phyloP scores from a whole-genome alignment of 2,329 filamentous ascomycete species.

The Pseudocercospora ulei region DNA sequence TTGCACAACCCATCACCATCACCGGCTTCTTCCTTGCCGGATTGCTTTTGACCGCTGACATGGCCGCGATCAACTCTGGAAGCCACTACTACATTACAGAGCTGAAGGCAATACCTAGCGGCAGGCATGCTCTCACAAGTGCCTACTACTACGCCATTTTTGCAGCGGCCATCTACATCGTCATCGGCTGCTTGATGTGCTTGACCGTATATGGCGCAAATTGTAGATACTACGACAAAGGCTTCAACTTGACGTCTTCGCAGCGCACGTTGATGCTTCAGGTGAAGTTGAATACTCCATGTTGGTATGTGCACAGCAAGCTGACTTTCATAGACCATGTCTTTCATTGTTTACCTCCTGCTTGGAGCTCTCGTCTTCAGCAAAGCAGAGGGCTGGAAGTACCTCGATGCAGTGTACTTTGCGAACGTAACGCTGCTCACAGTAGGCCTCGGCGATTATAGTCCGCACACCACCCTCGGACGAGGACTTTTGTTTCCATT shows the following conservation, averaged over 20 bases:
- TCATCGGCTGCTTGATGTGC: constrained; percentile 47
- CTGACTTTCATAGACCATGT: constrained; percentile 38
- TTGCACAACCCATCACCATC: constrained; percentile 53
- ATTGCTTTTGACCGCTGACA: constrained; percentile 46
- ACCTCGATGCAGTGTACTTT: constrained; percentile 48
- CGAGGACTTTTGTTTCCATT: constrained; percentile 47
- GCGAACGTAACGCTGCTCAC: constrained; percentile 49
- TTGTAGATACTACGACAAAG: constrained; percentile 46
- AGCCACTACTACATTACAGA: constrained; percentile 38
- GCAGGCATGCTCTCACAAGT: constrained; percentile 43
- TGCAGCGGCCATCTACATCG: constrained; percentile 48
- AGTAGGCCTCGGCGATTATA: constrained; percentile 46
- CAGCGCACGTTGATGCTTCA: constrained; percentile 48
- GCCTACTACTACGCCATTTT: constrained; percentile 54
- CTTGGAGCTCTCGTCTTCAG: constrained; percentile 42
- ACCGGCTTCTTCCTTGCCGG: constrained; percentile 50
- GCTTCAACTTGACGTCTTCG: constrained; percentile 48
- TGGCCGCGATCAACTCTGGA: constrained; percentile 41
- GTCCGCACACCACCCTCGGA: constrained; percentile 44
- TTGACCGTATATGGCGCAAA: constrained; percentile 49
- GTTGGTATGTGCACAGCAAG: neutral
- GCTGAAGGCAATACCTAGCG: constrained; percentile 28
- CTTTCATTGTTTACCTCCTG: constrained; percentile 43
- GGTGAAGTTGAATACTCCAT: constrained; percentile 3
- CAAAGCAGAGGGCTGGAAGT: constrained; percentile 46